phyloP scores from a whole-genome alignment of 306 rosid genomes.

The Spatholobus suberectus region DNA sequence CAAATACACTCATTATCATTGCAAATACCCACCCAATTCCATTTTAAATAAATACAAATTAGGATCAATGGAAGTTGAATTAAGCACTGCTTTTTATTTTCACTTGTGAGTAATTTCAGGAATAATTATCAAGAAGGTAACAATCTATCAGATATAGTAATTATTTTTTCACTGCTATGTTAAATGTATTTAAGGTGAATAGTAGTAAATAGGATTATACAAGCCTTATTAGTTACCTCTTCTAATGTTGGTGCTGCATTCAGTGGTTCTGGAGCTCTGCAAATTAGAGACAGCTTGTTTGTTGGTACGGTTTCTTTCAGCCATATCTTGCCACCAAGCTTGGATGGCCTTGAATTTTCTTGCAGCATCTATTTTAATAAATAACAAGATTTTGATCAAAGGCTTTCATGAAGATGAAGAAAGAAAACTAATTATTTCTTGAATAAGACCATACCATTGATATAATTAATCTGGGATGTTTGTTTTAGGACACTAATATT shows the following conservation, averaged over 20 bases:
- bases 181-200: background rate
- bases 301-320: conserved; percentile 59
- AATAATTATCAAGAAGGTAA: background rate
- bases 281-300: conserved; percentile 49
- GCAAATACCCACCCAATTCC: background rate
- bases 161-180: background rate
- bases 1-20: background rate
- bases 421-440: conserved; percentile 18
- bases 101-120: conserved; percentile 30
- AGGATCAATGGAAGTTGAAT: conserved; percentile 2
- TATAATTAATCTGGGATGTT: background rate
- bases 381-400: conserved; percentile 40
- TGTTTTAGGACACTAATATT: background rate
- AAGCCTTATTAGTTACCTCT: conserved; percentile 56
- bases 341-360: conserved; percentile 83
- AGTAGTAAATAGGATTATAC: background rate
- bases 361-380: conserved; percentile 61
- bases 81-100: background rate
- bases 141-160: background rate
- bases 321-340: conserved; percentile 95
- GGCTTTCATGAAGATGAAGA: background rate
- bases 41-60: background rate
- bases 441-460: background rate
- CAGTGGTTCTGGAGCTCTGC: conserved; percentile 35
- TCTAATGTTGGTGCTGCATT: conserved; percentile 35